Percentiles rank a stretch among this genome's conserved stretches.
These are phyloP conservation scores for Veloporphyrellus conicus DNA, from an alignment of 1,284 basidiomycete species.

Conservation along the genomic window DNA sequence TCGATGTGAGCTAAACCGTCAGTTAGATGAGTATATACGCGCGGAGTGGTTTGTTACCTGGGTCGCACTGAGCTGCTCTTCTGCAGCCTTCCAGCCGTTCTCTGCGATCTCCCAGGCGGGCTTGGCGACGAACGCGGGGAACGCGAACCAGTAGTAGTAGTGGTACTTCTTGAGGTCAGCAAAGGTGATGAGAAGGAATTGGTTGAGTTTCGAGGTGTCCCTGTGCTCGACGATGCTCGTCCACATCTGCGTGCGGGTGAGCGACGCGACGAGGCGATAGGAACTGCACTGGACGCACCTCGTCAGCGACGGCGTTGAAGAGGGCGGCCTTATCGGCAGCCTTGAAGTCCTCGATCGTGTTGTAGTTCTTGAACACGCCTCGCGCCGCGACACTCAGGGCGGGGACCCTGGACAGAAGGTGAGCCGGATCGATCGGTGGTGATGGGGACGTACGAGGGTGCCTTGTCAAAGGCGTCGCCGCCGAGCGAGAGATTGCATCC, in stretches of 20 bases:
- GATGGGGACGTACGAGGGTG: slow-evolving; percentile 36
- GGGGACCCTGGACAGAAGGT: slow-evolving; percentile 34
- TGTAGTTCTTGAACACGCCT: slow-evolving; percentile 87
- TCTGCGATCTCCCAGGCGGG: slow-evolving; percentile 80
- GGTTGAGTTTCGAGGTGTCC: slow-evolving; percentile 56
- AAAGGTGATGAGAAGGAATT: slow-evolving; percentile 87
- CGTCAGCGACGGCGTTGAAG: slow-evolving; percentile 66
- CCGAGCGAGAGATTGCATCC: slow-evolving; percentile 59
- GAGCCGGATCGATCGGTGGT: slow-evolving; percentile 12
- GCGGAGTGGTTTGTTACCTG: slow-evolving; percentile 11
- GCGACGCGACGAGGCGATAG: not conserved
- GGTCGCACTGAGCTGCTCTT: slow-evolving; percentile 31
- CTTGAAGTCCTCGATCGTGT: slow-evolving; percentile 96
- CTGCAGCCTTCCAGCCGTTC: slow-evolving; percentile 51
- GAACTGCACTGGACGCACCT: slow-evolving; percentile 39
- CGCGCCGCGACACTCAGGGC: slow-evolving; percentile 40
- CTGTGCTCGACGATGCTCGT: slow-evolving; percentile 48
- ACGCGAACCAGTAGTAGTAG: slow-evolving; percentile 97
- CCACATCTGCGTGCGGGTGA: slow-evolving; percentile 55
- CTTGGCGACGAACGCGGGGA: slow-evolving; percentile 85
- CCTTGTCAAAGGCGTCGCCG: slow-evolving; percentile 53
- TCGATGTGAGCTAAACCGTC: slow-evolving; percentile 41
- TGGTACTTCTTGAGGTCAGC: slow-evolving; percentile 98
- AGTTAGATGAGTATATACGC: not conserved
- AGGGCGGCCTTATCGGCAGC: slow-evolving; percentile 81